phyloP scores from a whole-genome alignment of 1,139 yeast genomes.

The Diutina ranongensis region DNA sequence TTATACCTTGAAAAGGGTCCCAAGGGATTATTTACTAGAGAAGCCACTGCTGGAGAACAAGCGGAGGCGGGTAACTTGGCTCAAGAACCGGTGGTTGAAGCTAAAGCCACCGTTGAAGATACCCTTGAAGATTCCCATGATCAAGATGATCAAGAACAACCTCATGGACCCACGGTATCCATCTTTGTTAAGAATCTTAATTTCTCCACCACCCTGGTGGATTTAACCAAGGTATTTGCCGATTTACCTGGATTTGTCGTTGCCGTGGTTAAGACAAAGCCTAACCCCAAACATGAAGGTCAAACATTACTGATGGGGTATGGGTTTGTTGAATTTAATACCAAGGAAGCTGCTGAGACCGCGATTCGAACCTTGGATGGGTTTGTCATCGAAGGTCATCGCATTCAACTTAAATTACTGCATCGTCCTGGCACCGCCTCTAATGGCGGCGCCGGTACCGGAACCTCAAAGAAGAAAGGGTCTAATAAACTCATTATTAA shows the following conservation, averaged over 20 bases:
- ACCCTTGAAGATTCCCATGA: constrained; percentile 20
- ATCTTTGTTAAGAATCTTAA: constrained; percentile 87
- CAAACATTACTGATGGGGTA: constrained; percentile 84
- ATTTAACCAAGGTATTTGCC: constrained; percentile 51
- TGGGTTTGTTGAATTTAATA: constrained; percentile 85
- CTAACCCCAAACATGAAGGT: constrained; percentile 68
- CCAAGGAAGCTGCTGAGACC: constrained; percentile 64
- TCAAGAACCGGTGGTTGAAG: constrained; percentile 24
- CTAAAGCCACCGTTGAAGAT: constrained; percentile 31
- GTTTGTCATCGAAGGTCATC: constrained; percentile 77
- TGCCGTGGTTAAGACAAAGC: constrained; percentile 79
- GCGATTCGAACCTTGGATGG: constrained; percentile 75
- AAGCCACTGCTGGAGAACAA: constrained; percentile 31
- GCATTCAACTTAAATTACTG: constrained; percentile 76
- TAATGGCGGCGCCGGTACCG: constrained; percentile 15
- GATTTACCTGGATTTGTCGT: constrained; percentile 68
- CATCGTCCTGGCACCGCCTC: constrained; percentile 45
- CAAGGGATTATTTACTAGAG: constrained; percentile 58
- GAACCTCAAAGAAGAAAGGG: constrained; percentile 24
- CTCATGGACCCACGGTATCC: constrained; percentile 69
- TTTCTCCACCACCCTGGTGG: constrained; percentile 59
- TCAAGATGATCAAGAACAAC: constrained; percentile 21
- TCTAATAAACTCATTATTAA: constrained; percentile 79
- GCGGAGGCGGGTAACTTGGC: constrained; percentile 12
- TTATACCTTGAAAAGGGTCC: constrained; percentile 93